phyloP scores from a whole-genome alignment of 2,329 filamentous ascomycete genomes.

The Hymenoscyphus occultus region DNA sequence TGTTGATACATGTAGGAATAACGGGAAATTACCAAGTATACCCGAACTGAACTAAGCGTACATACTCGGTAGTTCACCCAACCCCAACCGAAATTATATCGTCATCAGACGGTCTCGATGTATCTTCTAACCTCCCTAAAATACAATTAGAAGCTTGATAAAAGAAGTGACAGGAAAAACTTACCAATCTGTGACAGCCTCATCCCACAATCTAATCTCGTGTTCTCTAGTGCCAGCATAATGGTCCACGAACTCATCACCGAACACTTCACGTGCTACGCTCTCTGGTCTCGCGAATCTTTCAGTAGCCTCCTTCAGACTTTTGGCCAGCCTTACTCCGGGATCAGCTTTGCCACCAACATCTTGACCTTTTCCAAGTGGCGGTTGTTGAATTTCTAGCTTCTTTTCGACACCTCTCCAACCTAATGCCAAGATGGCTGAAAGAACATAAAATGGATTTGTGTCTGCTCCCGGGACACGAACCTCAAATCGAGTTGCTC shows the following conservation, averaged over 20 bases:
- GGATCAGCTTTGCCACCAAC: constrained; percentile 69
- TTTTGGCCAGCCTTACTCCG: constrained; percentile 79
- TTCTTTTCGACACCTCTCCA: constrained; percentile 94
- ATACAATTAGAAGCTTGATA: constrained; percentile 19
- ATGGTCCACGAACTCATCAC: constrained; percentile 93
- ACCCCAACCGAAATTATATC: background rate
- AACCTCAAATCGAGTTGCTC: constrained; percentile 88
- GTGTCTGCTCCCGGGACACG: constrained; percentile 92
- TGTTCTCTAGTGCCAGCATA: constrained; percentile 90
- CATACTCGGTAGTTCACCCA: background rate
- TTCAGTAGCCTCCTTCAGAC: constrained; percentile 76
- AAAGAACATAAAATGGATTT: constrained; percentile 83
- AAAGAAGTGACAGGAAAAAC: constrained; percentile 38
- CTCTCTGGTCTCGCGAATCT: constrained; percentile 75
- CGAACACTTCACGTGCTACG: constrained; percentile 89
- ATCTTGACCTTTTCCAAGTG: constrained; percentile 79
- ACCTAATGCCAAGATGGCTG: constrained; percentile 81
- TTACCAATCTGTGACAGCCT: constrained; percentile 95
- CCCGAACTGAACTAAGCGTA: background rate
- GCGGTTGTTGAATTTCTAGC: constrained; percentile 75
- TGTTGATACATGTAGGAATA: background rate
- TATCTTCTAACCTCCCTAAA: constrained; percentile 72
- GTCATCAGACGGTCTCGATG: constrained; percentile 58
- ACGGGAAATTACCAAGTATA: no score
- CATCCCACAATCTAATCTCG: constrained; percentile 87